Evolutionary conservation across 2,329 filamentous ascomycete species (phyloP).

Genomic region (Pestalotiopsis sp.): DNA sequence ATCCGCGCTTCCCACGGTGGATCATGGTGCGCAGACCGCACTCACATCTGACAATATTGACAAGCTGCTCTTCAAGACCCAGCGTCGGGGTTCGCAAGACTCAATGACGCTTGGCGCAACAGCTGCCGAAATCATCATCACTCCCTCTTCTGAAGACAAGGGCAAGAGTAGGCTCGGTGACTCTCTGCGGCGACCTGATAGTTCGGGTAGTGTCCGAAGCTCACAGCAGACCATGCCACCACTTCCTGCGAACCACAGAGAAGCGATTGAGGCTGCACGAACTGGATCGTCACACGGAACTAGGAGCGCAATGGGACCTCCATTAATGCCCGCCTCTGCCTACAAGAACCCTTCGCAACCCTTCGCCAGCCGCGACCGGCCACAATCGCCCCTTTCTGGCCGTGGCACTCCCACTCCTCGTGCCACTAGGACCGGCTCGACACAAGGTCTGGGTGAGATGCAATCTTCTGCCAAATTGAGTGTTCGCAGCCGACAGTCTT

Average conservation of each 20-base stretch:
- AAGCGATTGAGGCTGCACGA: slow-evolving; percentile 81
- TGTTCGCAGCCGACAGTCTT: slow-evolving; percentile 68
- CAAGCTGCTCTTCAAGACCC: slow-evolving; percentile 63
- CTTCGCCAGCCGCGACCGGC: slow-evolving; percentile 57
- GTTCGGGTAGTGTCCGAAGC: slow-evolving; percentile 66
- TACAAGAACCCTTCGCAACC: slow-evolving; percentile 53
- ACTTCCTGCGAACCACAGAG: slow-evolving; percentile 79
- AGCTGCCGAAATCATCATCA: slow-evolving; percentile 23
- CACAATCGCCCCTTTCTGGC: slow-evolving; percentile 48
- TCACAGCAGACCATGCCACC: slow-evolving; percentile 61
- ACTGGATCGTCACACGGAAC: slow-evolving; percentile 53
- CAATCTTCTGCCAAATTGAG: slow-evolving; percentile 50
- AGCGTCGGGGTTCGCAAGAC: slow-evolving; percentile 34
- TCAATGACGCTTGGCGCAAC: slow-evolving; percentile 21
- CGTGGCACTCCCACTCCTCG: slow-evolving; percentile 62
- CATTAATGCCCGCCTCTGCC: slow-evolving; percentile 79
- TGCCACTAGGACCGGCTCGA: slow-evolving; percentile 45
- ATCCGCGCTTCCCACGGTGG: slow-evolving; percentile 50
- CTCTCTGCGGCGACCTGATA: slow-evolving; percentile 63
- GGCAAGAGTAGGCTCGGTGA: slow-evolving; percentile 40
- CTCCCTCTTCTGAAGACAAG: slow-evolving; percentile 47
- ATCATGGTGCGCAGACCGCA: slow-evolving; percentile 80
- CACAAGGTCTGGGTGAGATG: slow-evolving; percentile 48
- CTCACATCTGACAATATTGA: slow-evolving; percentile 85
- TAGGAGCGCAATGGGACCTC: slow-evolving; percentile 74